phyloP scores from a whole-genome alignment of 1,284 basidiomycete species.

The Rhodotorula sp. region DNA sequence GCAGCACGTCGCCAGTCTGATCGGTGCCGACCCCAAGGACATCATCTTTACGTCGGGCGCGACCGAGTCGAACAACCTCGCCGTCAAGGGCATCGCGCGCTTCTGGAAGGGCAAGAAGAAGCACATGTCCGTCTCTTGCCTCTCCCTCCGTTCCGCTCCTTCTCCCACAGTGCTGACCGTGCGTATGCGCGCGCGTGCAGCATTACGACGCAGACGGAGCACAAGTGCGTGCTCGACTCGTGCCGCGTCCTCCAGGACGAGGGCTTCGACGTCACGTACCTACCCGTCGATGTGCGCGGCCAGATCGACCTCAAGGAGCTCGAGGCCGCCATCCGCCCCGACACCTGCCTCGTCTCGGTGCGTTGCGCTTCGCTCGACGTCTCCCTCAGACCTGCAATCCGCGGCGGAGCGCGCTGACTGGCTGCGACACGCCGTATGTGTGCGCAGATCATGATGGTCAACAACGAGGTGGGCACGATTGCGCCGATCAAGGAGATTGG shows the following conservation, averaged over 20 bases:
- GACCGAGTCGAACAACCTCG: constrained; percentile 98
- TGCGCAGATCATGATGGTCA: constrained; percentile 89
- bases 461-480: constrained; percentile 99
- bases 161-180: no score
- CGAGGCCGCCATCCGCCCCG: constrained; percentile 79
- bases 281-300: constrained; percentile 88
- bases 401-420: neutral
- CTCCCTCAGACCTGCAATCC: neutral
- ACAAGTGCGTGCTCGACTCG: constrained; percentile 98
- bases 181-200: constrained; percentile 54
- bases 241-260: constrained; percentile 93
- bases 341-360: constrained; percentile 76
- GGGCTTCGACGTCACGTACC: constrained; percentile 96
- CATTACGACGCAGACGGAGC: constrained; percentile 65
- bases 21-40: constrained; percentile 93
- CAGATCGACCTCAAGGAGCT: constrained; percentile 74
- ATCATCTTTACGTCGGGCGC: constrained; percentile 98
- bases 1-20: constrained; percentile 83
- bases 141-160: neutral
- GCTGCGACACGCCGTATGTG: no score
- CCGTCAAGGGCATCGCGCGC: constrained; percentile 93
- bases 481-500: constrained; percentile 97
- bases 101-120: constrained; percentile 83
- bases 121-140: constrained; percentile 66
- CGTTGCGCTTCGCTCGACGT: neutral